Percentiles rank a stretch among this genome's conserved stretches.
Evolutionary conservation across 2,329 filamentous ascomycete genomes (phyloP).

Genomic region (Cladobotryum protrusum): DNA sequence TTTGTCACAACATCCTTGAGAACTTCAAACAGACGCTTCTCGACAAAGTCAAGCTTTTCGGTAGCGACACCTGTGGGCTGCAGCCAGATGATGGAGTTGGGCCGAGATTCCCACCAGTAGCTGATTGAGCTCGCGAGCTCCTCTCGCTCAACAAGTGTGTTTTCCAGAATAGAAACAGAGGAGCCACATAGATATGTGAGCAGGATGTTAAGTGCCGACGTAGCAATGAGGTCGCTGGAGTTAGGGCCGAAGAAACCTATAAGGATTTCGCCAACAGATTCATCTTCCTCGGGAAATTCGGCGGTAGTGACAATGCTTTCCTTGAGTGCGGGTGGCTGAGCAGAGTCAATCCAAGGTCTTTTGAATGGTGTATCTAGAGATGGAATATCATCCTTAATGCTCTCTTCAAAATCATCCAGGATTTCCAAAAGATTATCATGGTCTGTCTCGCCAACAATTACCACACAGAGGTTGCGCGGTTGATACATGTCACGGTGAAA

Average conservation of each 20-base stretch:
- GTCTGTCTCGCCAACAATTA: conserved; percentile 88
- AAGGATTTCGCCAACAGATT: conserved; percentile 82
- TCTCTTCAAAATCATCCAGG: conserved; percentile 80
- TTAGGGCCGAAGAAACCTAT: conserved; percentile 83
- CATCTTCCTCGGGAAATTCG: conserved; percentile 94
- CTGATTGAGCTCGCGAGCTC: conserved; percentile 82
- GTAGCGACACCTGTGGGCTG: conserved; percentile 82
- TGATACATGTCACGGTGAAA: conserved; percentile 98
- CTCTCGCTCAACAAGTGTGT: conserved; percentile 86
- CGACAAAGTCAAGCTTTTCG: conserved; percentile 74
- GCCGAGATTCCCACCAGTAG: conserved; percentile 71
- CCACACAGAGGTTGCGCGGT: conserved; percentile 85
- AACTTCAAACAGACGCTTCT: conserved; percentile 78
- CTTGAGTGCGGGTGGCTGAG: conserved; percentile 64
- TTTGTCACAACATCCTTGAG: conserved; percentile 74
- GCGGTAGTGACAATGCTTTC: conserved; percentile 71
- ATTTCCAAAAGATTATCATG: conserved; percentile 74
- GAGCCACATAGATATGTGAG: conserved; percentile 87
- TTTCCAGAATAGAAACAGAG: conserved; percentile 86
- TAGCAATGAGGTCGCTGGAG: conserved; percentile 61
- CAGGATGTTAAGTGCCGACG: conserved; percentile 70
- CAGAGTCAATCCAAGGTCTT: conserved; percentile 85
- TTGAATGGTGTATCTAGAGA: conserved; percentile 68
- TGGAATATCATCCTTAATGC: conserved; percentile 77
- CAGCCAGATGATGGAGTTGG: conserved; percentile 79